Base-by-base conservation (phyloP, 768 basidiomycete species). In the Psilocybe azurescens region DNA sequence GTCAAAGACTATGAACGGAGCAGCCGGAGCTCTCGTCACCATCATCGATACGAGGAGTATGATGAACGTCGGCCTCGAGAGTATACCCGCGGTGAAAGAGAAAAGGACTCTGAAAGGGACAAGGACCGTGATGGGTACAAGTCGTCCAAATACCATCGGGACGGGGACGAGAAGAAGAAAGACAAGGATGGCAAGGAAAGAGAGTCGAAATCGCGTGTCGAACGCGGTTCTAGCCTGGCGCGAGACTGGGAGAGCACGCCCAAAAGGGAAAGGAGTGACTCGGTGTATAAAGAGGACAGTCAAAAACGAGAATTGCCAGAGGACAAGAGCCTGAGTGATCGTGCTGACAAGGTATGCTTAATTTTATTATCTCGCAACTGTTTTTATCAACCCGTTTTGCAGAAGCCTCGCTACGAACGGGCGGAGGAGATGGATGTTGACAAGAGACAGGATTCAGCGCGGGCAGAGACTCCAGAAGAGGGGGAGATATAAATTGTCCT, bases 381-480 rank as follows among this genome's bases (percentile, higher is more conserved):
- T 58, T 39, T 54, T 54, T 56, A 67, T 61, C 70, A 14, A 73
- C 61, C 3, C 18, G 62, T 32, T 50, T 51, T 64, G 20, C 66
- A 89, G 87, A 81, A 86, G 51, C 73, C 86, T 53, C 79, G 84
- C 60, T 86, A 84, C 62, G 85, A 86, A 29, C 76, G 74, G 20
- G 81, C 62, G 9, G 77, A 80, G n/a, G 44, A 79, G 52, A 79
- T 80, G 72, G 81, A 83, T 13, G 70, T 77, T 20, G 83, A 78
- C 64, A 81, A 81, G 48, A 81, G 77, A 62, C 66, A 70, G 47
- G 75, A 69, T 29, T 76, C 77, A 11, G 76, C 75, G 13, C 81
- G 90, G 52, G 91, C 81, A 41, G 93, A 94, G 71, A 92, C 88
- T 48, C 93, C 93, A 2, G 93, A 95, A 77, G 93, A 95, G 73